Evolutionary conservation across 768 basidiomycete genomes (phyloP), one percentile per base, ranked within the genome.

Genomic region (Termitomyces sp.): DNA sequence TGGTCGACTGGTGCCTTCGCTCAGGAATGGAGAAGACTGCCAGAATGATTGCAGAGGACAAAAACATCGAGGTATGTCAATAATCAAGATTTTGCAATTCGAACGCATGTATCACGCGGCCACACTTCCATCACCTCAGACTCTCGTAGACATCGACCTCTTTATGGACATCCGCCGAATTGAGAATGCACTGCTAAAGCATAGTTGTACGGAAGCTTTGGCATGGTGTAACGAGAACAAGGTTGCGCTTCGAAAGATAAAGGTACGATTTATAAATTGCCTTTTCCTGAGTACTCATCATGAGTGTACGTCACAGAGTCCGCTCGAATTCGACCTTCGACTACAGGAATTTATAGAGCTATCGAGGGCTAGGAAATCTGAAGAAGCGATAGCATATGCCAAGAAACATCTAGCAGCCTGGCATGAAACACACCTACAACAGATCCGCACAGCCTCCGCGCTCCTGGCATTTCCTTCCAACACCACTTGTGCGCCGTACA

Each of bases 191-290:
- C 79, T 99, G 41, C 70, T 77, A 6, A 74, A 74, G 30, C 85
- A 90, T 60, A 90, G 87, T 60, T 95, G 94, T 62, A 79, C 87
- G 6, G 94, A 97, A 71, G 96, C 96, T 14, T 77, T 99, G 47
- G 79, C 84, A 20, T 99, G 96, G 96, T 98, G 94, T 65, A 94
- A 85, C 60, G 97, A 99, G 78, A 98, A 99, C 72, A 89, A 95
- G 69, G 83, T 86, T 32, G 90, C 92, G 13, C 80, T 99, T 60
- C 86, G 92, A 53, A 98, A 98, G 77, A 84, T 87, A 67, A 95
- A 92, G 82, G 95, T 87, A 36, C 58, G 64, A 35, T 52, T 36
- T 1, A 30, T 20, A 4, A 32, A 43, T 26, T 28, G 47, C 54
- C 54, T 40, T 48, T 38, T 32, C 41, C 16, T 36, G n/a, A 41